A percentile compares a stretch with the other conserved stretches of the same genome.
These are phyloP conservation scores for Chlorophyllum brunneum DNA, from an alignment of 768 basidiomycete genomes.

Conservation along the genomic window DNA sequence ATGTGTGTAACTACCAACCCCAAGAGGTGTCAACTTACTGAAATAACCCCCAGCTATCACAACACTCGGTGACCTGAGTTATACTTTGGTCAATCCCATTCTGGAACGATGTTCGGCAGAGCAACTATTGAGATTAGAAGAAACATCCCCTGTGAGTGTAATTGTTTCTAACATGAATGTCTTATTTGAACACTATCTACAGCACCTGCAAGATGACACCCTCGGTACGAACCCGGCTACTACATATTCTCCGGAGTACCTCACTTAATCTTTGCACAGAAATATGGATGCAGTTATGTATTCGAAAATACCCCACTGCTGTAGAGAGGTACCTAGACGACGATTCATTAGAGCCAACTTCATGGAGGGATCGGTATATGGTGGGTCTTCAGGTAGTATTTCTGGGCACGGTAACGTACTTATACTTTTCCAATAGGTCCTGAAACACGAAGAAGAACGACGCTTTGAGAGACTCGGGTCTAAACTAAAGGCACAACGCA, in stretches of 20 bases:
- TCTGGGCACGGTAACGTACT: constrained; percentile 13
- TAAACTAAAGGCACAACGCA: constrained; percentile 61
- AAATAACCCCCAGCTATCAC: constrained; percentile 45
- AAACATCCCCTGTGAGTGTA: constrained; percentile 54
- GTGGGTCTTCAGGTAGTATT: constrained; percentile 39
- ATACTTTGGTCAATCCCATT: constrained; percentile 66
- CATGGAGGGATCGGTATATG: constrained; percentile 69
- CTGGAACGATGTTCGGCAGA: constrained; percentile 70
- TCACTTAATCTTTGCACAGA: constrained; percentile 32
- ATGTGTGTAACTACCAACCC: neutral
- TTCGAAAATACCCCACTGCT: constrained; percentile 53
- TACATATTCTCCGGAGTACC: constrained; percentile 6
- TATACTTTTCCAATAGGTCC: constrained; percentile 31
- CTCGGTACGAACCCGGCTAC: constrained; percentile 35
- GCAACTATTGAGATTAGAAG: constrained; percentile 65
- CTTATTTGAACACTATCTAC: constrained; percentile 1
- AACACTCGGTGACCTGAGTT: constrained; percentile 62
- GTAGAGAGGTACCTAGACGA: constrained; percentile 42
- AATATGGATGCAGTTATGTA: constrained; percentile 65
- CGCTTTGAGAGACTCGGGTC: constrained; percentile 61
- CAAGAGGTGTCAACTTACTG: neutral
- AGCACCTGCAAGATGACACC: constrained; percentile 56
- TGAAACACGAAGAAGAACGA: constrained; percentile 56
- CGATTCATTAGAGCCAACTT: constrained; percentile 42
- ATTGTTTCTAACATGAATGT: constrained; percentile 21